A percentile compares a stretch with the other conserved stretches of the same genome.
phyloP scores from a whole-genome alignment of 495 filamentous ascomycete genomes.

The Platismatia glauca region DNA sequence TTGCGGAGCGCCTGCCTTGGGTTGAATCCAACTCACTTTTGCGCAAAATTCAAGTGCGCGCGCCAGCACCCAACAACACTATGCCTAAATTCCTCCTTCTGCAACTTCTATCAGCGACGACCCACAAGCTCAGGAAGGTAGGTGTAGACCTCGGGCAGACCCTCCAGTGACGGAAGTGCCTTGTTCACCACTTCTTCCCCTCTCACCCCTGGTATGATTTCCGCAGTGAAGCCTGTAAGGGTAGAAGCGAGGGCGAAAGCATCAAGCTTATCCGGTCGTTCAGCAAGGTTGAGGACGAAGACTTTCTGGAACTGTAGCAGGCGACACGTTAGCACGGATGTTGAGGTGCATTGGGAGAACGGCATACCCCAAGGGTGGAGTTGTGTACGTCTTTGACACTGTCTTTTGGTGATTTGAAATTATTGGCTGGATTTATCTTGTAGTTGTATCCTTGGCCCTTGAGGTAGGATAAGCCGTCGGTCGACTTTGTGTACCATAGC shows the following conservation, averaged over 20 bases:
- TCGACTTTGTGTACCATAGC: background rate
- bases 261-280: slow-evolving; percentile 55
- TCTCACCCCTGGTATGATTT: slow-evolving; percentile 45
- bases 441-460: background rate
- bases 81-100: slow-evolving; percentile 14
- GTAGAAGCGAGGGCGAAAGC: slow-evolving; percentile 46
- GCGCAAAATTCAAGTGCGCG: slow-evolving; percentile 31
- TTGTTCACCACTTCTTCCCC: slow-evolving; percentile 35
- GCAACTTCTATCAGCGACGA: background rate
- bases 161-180: slow-evolving; percentile 26
- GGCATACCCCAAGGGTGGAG: slow-evolving; percentile 20
- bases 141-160: slow-evolving; percentile 7
- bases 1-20: background rate
- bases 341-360: slow-evolving; percentile 21
- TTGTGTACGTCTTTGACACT: slow-evolving; percentile 23
- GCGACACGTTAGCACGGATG: background rate
- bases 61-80: slow-evolving; percentile 33
- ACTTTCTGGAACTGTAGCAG: slow-evolving; percentile 46
- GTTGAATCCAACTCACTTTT: slow-evolving; percentile 19
- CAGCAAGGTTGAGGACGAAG: slow-evolving; percentile 52
- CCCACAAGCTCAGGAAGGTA: background rate
- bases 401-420: slow-evolving; percentile 27
- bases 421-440: slow-evolving; percentile 22
- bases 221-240: slow-evolving; percentile 42
- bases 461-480: background rate